phyloP scores from a whole-genome alignment of 2,329 filamentous ascomycete genomes.

The Podosphaera aphanis region DNA sequence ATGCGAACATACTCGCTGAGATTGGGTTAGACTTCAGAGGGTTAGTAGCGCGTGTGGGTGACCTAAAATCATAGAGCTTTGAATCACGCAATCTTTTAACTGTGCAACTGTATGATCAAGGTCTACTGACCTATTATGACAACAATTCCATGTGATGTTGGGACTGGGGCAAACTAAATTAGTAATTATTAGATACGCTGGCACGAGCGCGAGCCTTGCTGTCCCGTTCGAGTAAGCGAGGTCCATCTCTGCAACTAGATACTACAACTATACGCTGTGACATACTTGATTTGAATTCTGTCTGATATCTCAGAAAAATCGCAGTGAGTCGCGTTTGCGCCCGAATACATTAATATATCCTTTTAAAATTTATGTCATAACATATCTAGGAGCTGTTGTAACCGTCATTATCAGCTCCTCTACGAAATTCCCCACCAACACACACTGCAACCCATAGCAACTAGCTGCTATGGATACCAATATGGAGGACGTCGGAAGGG shows the following conservation, averaged over 20 bases:
- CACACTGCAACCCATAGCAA: conserved; percentile 7
- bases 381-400: not conserved
- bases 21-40: conserved; percentile 80
- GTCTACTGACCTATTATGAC: too few relatives aligned
- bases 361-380: not conserved
- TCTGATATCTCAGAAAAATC: not conserved
- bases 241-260: not conserved
- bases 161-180: too few relatives aligned
- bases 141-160: too few relatives aligned
- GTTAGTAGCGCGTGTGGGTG: conserved; percentile 39
- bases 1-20: conserved; percentile 57
- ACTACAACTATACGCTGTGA: not conserved
- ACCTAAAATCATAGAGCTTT: not conserved
- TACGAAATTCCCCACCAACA: not conserved
- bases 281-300: not conserved
- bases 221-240: not conserved
- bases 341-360: not conserved
- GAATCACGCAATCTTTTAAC: too few relatives aligned
- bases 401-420: not conserved
- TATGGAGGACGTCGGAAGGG: conserved; percentile 92
- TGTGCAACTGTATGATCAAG: too few relatives aligned
- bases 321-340: not conserved
- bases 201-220: not conserved
- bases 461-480: conserved; percentile 60
- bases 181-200: too few relatives aligned